Percentiles rank a stretch among this genome's conserved stretches.
Conservation (phyloP, 2,329 filamentous ascomycete genomes). For the Epichloe sibirici region DNA sequence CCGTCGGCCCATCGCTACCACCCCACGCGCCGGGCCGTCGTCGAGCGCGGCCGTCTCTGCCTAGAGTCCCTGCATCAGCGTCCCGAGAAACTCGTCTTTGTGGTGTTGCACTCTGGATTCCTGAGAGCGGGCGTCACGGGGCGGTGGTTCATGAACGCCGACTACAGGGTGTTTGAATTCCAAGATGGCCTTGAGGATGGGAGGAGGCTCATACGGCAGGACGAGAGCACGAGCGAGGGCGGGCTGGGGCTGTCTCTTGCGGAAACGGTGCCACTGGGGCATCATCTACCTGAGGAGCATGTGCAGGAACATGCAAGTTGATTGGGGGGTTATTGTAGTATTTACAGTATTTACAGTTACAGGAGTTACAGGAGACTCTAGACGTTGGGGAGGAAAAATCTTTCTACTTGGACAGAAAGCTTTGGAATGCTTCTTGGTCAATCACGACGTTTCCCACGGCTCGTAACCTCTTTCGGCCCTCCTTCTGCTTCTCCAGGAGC, state of each 20-base stretch:
- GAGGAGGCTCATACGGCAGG: conserved; percentile 28
- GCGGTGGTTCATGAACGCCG: conserved; percentile 46
- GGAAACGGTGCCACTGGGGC: conserved; percentile 25
- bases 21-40: conserved; percentile 38
- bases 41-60: conserved; percentile 40
- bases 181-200: conserved; percentile 12
- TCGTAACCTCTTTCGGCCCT: conserved; percentile 76
- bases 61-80: conserved; percentile 38
- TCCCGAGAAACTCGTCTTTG: conserved; percentile 48
- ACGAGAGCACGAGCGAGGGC: conserved; percentile 25
- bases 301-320: neutral
- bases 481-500: conserved; percentile 92
- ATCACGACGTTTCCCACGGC: conserved; percentile 88
- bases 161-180: conserved; percentile 53
- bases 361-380: neutral
- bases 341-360: too few species aligned
- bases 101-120: conserved; percentile 55
- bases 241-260: conserved; percentile 24
- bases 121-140: conserved; percentile 44
- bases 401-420: conserved; percentile 67
- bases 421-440: conserved; percentile 90
- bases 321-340: neutral
- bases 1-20: conserved; percentile 34
- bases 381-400: neutral
- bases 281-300: neutral